Evolutionary conservation across 2,329 filamentous ascomycete species (phyloP), one percentile per base, ranked within the genome.

Genomic region (Cytospora chrysosperma): DNA sequence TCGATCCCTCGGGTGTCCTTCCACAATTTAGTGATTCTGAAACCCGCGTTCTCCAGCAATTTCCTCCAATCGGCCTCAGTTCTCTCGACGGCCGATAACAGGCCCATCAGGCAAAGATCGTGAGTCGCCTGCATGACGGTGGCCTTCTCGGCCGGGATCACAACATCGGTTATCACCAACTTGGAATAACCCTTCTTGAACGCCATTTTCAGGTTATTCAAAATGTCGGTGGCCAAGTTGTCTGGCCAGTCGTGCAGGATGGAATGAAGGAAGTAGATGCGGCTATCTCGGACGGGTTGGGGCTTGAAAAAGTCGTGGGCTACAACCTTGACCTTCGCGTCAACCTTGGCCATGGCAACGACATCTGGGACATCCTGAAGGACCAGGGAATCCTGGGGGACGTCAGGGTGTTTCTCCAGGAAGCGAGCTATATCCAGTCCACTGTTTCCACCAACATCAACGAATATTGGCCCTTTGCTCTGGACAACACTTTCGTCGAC

Each of bases 161-260:
- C 73, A 37, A 75, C 71, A 40, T 79, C 76, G 26, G 77, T 74
- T 26, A 78, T 70, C 0, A 79, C 61, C 0, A 78, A 67, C 63
- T 74, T 77, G 10, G 73, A 76, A 56, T 75, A 77, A 0, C 74
- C 74, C 19, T 71, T 72, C 27, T 69, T 68, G 75, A 79, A 78
- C 0, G 75, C 76, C 6, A 65, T 62, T 21, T 70, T 73, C 66
- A 76, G 56, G 12, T 73, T 69, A 0, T 28, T 26, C 0, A 79
- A 68, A 10, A 79, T 72, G 13, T 70, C 52, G 15, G 69, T 65
- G 27, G 71, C 73, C 13, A 72, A 70, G 6, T 72, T 70, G n/a
- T 79, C 74, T 0, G 74, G 70, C 74, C 75, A 80, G 65, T 81
- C 76, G 55, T 81, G 77, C 1, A 80, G 70, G 5, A 79, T 70